Base-by-base conservation (phyloP, 2,329 filamentous ascomycete species). In the Cladosporium sp. region DNA sequence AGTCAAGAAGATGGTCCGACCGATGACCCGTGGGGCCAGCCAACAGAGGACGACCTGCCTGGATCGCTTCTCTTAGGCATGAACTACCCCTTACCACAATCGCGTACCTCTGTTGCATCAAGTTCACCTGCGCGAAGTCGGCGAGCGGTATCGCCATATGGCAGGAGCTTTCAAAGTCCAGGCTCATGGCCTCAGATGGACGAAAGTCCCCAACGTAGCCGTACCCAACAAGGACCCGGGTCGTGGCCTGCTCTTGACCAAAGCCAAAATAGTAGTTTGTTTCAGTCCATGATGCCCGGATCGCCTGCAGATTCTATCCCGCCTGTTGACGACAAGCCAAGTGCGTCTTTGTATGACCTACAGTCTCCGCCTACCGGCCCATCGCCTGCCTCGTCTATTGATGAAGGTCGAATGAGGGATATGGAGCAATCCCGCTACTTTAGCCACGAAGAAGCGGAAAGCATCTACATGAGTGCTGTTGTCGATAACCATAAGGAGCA, bases 401-500 rank as follows among this genome's bases (percentile, higher is more conserved):
- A 22, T 20, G 41, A 33, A 20, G 29, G 25, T 4, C n/a, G 40
- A 9, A 12, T 32, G n/a, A 53, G 61, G n/a, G 62, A 62, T n/a
- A 53, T 69, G 57, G 43, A 67, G 11, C 59, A 70, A 54, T 92
- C 88, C 4, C 83, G 80, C 35, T 62, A 90, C 1, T 92, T 86
- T 61, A 88, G 80, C 30, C 86, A 89, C 52, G 85, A 89, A 54
- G 86, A 92, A 55, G 87, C 86, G 0, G 83, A 88, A 62, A 93
- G 88, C 65, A 87, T 94, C 83, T 94, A 93, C 59, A 84, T 90
- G 83, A 92, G 82, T 61, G 81, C 78, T 9, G 70, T 82, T 27
- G 27, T 25, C 9, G 27, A 29, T 49, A 80, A 77, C 51, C 53
- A 56, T 16, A 7, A 55, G 47, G 18, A 53, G 55, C 25, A 39